phyloP scores from a whole-genome alignment of 805 yeast species.

The Monosporozyma yasuniensis region DNA sequence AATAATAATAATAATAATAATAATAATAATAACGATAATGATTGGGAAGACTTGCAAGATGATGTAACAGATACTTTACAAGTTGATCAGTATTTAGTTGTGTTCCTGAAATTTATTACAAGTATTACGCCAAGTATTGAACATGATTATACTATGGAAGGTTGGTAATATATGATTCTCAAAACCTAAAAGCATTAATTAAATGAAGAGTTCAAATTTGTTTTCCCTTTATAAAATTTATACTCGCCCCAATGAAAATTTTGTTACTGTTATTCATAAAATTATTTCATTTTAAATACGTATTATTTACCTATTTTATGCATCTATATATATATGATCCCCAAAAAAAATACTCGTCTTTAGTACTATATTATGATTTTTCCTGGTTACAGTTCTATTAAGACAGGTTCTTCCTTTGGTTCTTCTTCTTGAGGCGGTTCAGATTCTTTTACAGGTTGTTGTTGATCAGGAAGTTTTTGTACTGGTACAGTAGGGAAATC shows the following conservation, averaged over 20 bases:
- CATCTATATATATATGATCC: neutral
- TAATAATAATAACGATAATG: constrained; percentile 25
- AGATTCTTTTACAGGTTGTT: neutral
- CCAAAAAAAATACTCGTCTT: no score
- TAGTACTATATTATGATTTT: neutral
- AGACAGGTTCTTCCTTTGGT: constrained; percentile 18
- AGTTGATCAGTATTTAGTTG: constrained; percentile 84
- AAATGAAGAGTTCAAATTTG: neutral
- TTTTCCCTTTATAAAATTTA: no score
- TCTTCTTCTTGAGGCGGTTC: constrained; percentile 18
- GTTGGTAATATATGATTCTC: constrained; percentile 37
- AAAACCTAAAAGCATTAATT: neutral
- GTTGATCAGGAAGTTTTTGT: constrained; percentile 13
- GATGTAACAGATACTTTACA: constrained; percentile 46
- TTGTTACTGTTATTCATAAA: neutral
- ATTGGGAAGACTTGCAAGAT: constrained; percentile 47
- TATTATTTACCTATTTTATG: neutral
- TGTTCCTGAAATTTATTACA: constrained; percentile 87
- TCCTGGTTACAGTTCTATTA: constrained; percentile 20
- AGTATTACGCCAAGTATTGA: constrained; percentile 97
- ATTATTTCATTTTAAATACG: neutral
- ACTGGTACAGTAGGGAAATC: constrained; percentile 37
- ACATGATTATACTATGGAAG: constrained; percentile 98
- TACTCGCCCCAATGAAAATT: no score
- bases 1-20: constrained; percentile 16